Base-by-base conservation (phyloP, 306 rosid species). In the Vachellia pachyceras region DNA sequence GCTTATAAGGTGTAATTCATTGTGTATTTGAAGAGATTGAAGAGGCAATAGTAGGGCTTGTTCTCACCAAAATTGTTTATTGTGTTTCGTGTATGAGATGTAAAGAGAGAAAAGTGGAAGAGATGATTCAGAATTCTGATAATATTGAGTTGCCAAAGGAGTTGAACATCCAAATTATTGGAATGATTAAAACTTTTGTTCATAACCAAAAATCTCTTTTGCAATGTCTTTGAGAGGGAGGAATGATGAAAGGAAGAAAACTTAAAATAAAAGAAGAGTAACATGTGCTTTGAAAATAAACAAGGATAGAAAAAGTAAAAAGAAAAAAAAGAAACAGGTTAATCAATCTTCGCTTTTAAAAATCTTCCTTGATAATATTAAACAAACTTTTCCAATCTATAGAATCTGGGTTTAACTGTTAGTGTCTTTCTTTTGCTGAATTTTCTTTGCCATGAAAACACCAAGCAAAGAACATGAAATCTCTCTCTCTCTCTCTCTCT, bases 61-160 rank as follows among this genome's bases (percentile, higher is more conserved):
- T 6, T 45, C 39, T 73, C n/a, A 7, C 17, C 10, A 11, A 42
- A 41, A 44, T 68, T 50, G 64, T 61, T 72, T 71, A n/a, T 37
- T 2, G n/a, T 41, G 61, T 33, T 49, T 69, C 4, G 33, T 33
- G 40, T 40, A 20, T 22, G 54, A 70, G 44, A 69, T 50, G 61
- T 39, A 65, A 33, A 45, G 73, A 36, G 40, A 61, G 66, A 18
- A 61, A 29, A 71, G 29, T 25, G 61, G 23, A 36, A 61, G 72
- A 49, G 45, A 29, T 18, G 46, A 69, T 69, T 65, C 73, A 54
- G 52, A 29, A 29, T 29, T 29, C 33, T 0, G 33, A 29, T 29
- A 29, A 20, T 60, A 83, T n/a, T 45, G 77, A 82, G 81, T 41
- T 79, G 47, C 45, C 13, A 35, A 22, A 44, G 84, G 29, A 78